phyloP scores from a whole-genome alignment of 805 yeast species.

The Yarrowia sp. region DNA sequence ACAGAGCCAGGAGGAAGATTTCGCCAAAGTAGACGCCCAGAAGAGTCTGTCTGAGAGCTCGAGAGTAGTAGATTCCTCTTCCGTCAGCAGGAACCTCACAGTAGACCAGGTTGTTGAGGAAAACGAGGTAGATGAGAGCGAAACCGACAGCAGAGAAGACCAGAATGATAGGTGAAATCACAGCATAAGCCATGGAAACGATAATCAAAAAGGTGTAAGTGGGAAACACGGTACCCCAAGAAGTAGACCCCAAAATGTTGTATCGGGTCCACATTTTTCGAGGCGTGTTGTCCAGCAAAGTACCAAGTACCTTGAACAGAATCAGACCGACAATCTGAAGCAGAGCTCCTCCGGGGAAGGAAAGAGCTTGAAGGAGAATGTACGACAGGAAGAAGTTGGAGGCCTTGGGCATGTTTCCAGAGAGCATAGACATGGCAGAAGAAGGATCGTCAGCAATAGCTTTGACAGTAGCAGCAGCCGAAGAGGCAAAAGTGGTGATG shows the following conservation, averaged over 20 bases:
- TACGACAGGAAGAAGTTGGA: conserved; percentile 87
- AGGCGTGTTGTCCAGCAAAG: conserved; percentile 78
- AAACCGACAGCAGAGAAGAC: conserved; percentile 72
- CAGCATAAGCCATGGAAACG: conserved; percentile 69
- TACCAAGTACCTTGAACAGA: conserved; percentile 67
- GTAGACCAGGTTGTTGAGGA: conserved; percentile 72
- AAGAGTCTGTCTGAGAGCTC: conserved; percentile 84
- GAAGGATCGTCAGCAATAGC: conserved; percentile 69
- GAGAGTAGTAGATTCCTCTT: conserved; percentile 81
- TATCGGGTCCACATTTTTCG: conserved; percentile 85
- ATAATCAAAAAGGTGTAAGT: conserved; percentile 69
- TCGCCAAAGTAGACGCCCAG: conserved; percentile 88
- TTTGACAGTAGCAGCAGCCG: conserved; percentile 75
- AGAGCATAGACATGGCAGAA: conserved; percentile 69
- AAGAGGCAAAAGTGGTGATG: conserved; percentile 78
- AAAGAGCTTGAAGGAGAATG: conserved; percentile 75
- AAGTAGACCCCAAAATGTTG: conserved; percentile 60
- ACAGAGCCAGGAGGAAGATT: conserved; percentile 79
- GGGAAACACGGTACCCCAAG: conserved; percentile 84
- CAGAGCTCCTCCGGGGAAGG: conserved; percentile 71
- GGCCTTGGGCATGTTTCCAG: conserved; percentile 79
- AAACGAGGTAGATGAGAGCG: conserved; percentile 69
- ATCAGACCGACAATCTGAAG: conserved; percentile 73
- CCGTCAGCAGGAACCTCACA: conserved; percentile 66
- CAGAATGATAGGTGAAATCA: conserved; percentile 82